Conservation (phyloP, 306 rosid genomes). For the Ormosia semicastrata region DNA sequence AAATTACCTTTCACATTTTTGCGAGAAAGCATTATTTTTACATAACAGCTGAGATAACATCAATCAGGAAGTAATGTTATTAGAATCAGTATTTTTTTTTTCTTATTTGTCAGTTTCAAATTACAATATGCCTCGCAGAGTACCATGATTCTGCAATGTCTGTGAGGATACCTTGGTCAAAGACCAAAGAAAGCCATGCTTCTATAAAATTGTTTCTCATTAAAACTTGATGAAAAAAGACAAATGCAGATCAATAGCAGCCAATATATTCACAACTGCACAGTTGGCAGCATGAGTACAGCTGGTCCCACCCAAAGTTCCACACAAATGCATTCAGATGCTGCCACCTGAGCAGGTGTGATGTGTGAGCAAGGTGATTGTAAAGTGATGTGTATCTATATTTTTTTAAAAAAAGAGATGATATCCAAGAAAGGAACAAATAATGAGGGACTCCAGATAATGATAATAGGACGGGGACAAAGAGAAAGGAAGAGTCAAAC, state of each 20-base stretch:
- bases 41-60: not conserved
- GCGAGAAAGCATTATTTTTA: not conserved
- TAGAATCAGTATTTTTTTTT: not conserved
- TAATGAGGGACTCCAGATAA: not conserved
- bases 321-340: not conserved
- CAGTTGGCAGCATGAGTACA: not conserved
- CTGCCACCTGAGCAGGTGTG: not conserved
- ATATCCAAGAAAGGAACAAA: not conserved
- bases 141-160: not conserved
- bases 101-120: not conserved
- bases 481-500: not conserved
- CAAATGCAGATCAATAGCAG: not conserved
- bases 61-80: not conserved
- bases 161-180: not conserved
- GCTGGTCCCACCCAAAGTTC: not conserved
- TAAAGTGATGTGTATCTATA: not conserved
- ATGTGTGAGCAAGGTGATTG: not conserved
- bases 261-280: not conserved
- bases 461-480: not conserved
- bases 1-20: constrained; percentile 1
- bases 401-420: not conserved
- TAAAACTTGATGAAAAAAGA: not conserved
- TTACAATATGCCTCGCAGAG: not conserved
- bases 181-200: not conserved
- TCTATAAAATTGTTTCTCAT: not conserved